Base-by-base conservation (phyloP, 2,329 filamentous ascomycete genomes). In the Uncinocarpus reesii region DNA sequence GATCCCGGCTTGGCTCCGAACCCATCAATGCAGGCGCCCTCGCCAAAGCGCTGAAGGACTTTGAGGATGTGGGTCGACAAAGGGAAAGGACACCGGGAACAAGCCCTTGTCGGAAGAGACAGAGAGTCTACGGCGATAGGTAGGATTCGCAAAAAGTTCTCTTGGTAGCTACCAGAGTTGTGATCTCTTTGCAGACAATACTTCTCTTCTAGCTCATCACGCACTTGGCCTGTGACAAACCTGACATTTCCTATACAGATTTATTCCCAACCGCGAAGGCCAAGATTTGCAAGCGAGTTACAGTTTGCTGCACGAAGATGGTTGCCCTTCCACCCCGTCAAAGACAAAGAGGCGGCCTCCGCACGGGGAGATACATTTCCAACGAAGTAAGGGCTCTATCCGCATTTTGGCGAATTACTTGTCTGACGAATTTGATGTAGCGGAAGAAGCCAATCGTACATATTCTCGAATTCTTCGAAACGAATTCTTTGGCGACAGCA, bases 231-330 rank as follows among this genome's bases (percentile, higher is more conserved):
- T 21, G 36, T 29, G 8, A 28, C 13, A 26, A 37, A 48, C 21
- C 44, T 40, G 18, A 43, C 32, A 8, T 21, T 49, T 32, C 2
- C 36, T 26, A 18, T 10, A 50, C 62, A 94, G 92, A 59, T 98
- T 98, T 64, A 96, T 98, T 57, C 92, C 92, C 23, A 93, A 92
- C 58, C 80, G 92, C 35, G 83, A 89, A 55, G 92, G 90, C 4
- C 88, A 95, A 65, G 92, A 98, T 66, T 73, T 96, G 20, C 85
- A 90, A 63, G 88, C 90, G 46, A 93, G 88, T 65, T 96, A 92
- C 68, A 95, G 82, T 62, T 72, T 96, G 48, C 74, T 96, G 23
- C 86, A 94, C 61, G 90, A 95, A 53, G 88, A 95, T 63, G 88
- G 84, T 32, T 95, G 90, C 16, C 92, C 92, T 16, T 85, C 90